Evolutionary conservation across 2,329 filamentous ascomycete genomes (phyloP).

Genomic region (Pseudogymnoascus sp.): DNA sequence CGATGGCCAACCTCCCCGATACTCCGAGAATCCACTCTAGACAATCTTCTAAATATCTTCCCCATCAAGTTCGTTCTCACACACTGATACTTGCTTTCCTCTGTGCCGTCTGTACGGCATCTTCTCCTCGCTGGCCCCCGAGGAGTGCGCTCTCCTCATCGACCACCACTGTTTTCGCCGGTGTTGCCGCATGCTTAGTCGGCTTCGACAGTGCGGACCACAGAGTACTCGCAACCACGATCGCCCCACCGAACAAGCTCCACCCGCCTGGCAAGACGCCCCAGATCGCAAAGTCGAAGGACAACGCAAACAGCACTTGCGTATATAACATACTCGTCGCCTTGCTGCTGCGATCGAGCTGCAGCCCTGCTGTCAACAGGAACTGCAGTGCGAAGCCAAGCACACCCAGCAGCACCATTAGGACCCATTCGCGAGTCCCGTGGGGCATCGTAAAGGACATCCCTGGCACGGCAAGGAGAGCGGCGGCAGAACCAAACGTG

Average conservation of each 20-base stretch:
- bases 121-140: constrained; percentile 17
- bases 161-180: not conserved
- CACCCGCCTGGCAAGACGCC: constrained; percentile 26
- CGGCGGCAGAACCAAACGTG: constrained; percentile 57
- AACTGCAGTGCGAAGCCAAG: constrained; percentile 83
- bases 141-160: constrained; percentile 30
- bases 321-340: constrained; percentile 61
- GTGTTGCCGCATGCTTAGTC: not conserved
- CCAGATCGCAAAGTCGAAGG: constrained; percentile 30
- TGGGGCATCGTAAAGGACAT: constrained; percentile 42
- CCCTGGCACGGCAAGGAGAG: constrained; percentile 39
- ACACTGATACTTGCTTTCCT: constrained; percentile 20
- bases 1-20: not conserved
- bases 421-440: constrained; percentile 46
- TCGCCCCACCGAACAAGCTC: constrained; percentile 27
- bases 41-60: not conserved
- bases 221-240: constrained; percentile 28
- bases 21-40: not conserved
- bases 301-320: constrained; percentile 59
- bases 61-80: not conserved
- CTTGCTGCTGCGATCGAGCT: constrained; percentile 31
- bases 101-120: constrained; percentile 15
- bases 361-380: constrained; percentile 70
- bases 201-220: constrained; percentile 28
- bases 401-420: constrained; percentile 63